Evolutionary conservation across 352 stramenopile genomes (phyloP).

Genomic region (Phytophthora hybrid): DNA sequence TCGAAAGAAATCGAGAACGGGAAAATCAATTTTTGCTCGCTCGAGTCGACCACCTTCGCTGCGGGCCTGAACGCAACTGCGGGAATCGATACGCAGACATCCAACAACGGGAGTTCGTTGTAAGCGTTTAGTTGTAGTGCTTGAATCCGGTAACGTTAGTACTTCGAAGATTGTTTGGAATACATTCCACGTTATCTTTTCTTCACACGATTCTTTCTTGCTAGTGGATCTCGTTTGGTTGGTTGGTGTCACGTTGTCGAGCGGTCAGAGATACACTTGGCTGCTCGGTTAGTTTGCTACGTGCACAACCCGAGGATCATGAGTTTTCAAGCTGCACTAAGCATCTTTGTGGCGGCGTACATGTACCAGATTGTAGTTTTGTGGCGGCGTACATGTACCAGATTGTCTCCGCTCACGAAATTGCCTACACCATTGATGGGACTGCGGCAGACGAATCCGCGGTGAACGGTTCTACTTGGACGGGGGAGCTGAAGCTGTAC

Average conservation of each 20-base stretch:
- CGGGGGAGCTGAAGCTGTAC: neutral
- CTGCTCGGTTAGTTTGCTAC: neutral
- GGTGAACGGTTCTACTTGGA: neutral
- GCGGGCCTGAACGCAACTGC: neutral
- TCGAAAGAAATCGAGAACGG: slow-evolving; percentile 22
- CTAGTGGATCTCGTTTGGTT: too few species aligned
- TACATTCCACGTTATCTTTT: too few species aligned
- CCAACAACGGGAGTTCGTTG: neutral
- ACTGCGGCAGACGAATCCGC: neutral
- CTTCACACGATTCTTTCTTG: too few species aligned
- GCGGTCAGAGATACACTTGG: too few species aligned
- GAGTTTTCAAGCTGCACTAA: neutral
- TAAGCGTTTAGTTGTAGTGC: neutral
- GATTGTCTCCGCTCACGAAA: neutral
- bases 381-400: neutral
- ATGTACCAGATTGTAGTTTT: neutral
- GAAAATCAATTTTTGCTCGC: slow-evolving; percentile 8
- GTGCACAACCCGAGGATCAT: neutral
- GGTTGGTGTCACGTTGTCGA: too few species aligned
- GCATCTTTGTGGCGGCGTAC: neutral
- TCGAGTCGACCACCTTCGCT: neutral
- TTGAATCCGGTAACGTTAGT: neutral
- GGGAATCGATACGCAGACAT: neutral
- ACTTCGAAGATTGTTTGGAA: too few species aligned
- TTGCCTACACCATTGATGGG: neutral